Base-by-base conservation (phyloP, 352 stramenopile genomes). In the Pythium utonaiense region DNA sequence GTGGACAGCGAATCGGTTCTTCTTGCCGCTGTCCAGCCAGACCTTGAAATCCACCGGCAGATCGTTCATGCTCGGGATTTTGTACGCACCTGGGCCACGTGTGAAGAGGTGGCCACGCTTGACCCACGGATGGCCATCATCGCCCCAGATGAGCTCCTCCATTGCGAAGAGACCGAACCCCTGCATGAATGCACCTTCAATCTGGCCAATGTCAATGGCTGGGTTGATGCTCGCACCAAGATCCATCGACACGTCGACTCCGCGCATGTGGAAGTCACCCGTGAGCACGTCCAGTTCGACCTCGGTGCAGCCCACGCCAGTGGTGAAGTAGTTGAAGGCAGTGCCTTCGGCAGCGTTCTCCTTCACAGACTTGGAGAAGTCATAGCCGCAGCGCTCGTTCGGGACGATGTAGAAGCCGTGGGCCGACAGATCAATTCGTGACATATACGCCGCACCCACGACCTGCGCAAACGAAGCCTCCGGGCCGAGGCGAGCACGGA, bases 111-210 rank as follows among this genome's bases (percentile, higher is more conserved):
- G 91, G 33, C 87, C 93, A 51, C 81, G 77, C 53, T 95, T 93
- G 53, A 98, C 86, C 94, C 95, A 99, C 10, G 83, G 88, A 56
- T 98, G 95, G 54, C 93, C 83, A 48, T 97, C 77, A 64, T 98
- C 94, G 17, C 90, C 93, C 83, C 94, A 98, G 24, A 98, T 86
- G 28, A 98, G 67, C 70, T 98, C 93, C 61, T 99, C 96, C 38
- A 97, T 89, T 4, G 92, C 96, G 41, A 93, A 93, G 67, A 97
- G 91, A 8, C 96, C 96, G 75, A 98, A 97, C 48, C 93, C 96
- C 64, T 98, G 96, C 55, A 98, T 89, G 70, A 99, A 99, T 1
- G 94, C 96, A 28, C 96, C 96, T 78, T 99, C 96, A 34, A 99
- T 98, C 74, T 99, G 96, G 16, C 96, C 96, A 68, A 99, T 96